Base-by-base conservation (phyloP, 2,329 filamentous ascomycete species). In the Ceratocystis harringtonii region DNA sequence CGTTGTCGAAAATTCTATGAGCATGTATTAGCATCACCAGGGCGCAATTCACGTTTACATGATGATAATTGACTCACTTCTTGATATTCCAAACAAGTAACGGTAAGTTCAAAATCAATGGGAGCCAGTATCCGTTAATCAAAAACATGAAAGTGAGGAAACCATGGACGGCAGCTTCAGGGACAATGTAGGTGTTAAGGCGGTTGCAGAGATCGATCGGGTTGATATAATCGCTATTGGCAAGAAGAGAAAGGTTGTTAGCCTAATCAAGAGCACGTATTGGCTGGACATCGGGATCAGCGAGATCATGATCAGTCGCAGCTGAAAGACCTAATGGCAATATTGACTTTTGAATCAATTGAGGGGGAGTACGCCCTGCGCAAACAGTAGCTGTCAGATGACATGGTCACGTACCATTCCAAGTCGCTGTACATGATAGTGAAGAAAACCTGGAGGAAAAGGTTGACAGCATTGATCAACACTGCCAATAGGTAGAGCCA, bases 401-500 rank as follows among this genome's bases (percentile, higher is more conserved):
- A 58, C n/a, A 25, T 50, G 10, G 22, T n/a, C 44, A 81, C 89
- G 74, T 80, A 95, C 92, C 94, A 99, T 88, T 99, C 94, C 73
- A 99, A 79, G 83, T 99, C 94, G 78, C 90, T 96, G 80, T 97
- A 99, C 95, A 99, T 99, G 75, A 99, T 99, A 67, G 94, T 99
- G 81, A 99, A 99, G 84, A 99, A 99, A 72, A 99, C 94, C 81
- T 99, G 95, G 67, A 99, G 84, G 79, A 99, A 99, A 74, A 99
- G 84, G 82, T 99, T 99, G 85, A 99, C 92, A 80, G 94, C 94
- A 81, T 99, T 99, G 82, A 99, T 95, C 76, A 99, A 84, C 78
- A 99, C 95, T 79, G 92, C 87, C 78, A 99, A 83, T 73, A 99
- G 86, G 81, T 95, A 99, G 76, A 99, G 82, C 94, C 94, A 96